Evolutionary conservation across 116 monocot species (phyloP).

Genomic region (Cymodocea nodosa): DNA sequence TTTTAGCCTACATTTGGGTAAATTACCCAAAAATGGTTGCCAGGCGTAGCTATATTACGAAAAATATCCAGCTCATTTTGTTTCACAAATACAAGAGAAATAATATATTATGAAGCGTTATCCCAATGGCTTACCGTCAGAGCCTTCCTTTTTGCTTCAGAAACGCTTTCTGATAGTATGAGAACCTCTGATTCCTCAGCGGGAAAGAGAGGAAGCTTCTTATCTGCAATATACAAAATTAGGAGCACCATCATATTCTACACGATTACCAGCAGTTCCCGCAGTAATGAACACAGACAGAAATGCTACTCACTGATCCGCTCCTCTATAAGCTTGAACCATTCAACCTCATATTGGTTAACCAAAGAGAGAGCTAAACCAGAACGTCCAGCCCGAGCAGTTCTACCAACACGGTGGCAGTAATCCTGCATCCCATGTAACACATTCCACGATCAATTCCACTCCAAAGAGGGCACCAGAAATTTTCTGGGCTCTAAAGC

Average conservation of each 20-base stretch:
- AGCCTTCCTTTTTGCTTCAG: conserved; percentile 53
- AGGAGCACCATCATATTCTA: neutral
- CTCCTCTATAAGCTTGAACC: conserved; percentile 57
- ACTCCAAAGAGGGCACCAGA: too few species aligned
- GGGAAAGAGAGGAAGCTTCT: conserved; percentile 37
- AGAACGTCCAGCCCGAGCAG: conserved; percentile 78
- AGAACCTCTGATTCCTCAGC: conserved; percentile 37
- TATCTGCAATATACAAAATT: conserved; percentile 26
- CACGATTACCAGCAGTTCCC: neutral
- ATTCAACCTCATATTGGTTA: conserved; percentile 79
- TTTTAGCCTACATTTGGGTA: neutral
- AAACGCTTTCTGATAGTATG: conserved; percentile 30
- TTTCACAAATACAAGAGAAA: neutral
- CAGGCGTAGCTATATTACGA: too few species aligned
- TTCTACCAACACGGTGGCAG: conserved; percentile 81
- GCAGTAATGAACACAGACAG: neutral
- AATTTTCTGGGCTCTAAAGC: too few species aligned
- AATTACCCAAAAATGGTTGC: neutral
- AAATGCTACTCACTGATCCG: conserved; percentile 35
- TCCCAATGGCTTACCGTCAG: conserved; percentile 24
- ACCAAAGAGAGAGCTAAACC: conserved; percentile 67
- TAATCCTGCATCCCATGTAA: conserved; percentile 29
- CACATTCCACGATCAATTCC: too few species aligned
- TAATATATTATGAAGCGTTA: neutral
- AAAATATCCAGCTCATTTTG: neutral